phyloP scores from a whole-genome alignment of 192 early-diverging fungal genomes.

The Gigaspora rosea region DNA sequence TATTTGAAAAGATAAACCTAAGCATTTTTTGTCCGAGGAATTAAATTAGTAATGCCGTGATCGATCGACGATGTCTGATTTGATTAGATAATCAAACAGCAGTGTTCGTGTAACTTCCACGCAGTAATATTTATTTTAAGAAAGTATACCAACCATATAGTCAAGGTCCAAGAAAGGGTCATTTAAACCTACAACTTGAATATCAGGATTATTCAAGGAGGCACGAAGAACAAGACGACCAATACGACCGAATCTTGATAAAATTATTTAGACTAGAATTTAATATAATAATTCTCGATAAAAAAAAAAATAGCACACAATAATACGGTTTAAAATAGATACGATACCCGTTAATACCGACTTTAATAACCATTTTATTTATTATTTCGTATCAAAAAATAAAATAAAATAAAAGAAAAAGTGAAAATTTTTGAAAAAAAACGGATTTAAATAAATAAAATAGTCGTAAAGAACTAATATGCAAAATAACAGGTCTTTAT shows the following conservation, averaged over 20 bases:
- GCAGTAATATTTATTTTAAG: too few relatives aligned
- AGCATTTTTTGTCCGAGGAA: neutral
- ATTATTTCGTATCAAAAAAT: neutral
- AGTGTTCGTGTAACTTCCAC: neutral
- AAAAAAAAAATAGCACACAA: neutral
- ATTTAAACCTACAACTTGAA: constrained; percentile 90
- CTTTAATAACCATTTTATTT: constrained; percentile 39
- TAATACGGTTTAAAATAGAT: neutral
- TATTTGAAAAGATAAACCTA: constrained; percentile 94
- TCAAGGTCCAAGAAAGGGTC: constrained; percentile 96
- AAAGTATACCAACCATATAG: constrained; percentile 75
- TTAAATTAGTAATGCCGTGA: neutral
- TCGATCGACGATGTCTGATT: too few relatives aligned
- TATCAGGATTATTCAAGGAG: constrained; percentile 67
- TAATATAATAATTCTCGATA: neutral
- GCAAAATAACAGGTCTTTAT: neutral
- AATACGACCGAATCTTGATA: constrained; percentile 89
- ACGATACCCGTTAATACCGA: constrained; percentile 65
- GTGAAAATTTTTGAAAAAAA: neutral
- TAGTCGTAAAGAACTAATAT: neutral
- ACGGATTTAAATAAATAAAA: neutral
- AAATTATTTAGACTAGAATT: too few relatives aligned
- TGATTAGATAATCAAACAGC: neutral
- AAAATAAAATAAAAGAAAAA: neutral
- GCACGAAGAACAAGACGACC: constrained; percentile 96